Evolutionary conservation across 1,284 basidiomycete genomes (phyloP), one percentile per base, ranked within the genome.

Genomic region (Pterula multifida): DNA sequence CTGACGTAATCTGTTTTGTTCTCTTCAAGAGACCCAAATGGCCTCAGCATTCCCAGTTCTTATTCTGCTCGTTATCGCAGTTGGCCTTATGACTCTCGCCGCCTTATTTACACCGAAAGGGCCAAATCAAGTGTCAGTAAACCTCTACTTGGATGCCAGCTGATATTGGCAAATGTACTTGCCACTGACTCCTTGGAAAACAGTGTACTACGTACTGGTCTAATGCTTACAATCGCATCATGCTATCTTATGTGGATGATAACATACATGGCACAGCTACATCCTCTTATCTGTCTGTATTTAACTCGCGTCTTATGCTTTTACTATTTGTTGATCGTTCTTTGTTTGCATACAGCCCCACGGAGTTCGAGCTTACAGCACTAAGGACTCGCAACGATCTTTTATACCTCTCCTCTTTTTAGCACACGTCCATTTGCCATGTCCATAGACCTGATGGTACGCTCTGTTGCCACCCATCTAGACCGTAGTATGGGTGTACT

Each of bases 231-330:
- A 1, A 65, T 95, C 17, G 70, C 79, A 3, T 85, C 79, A 55
- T 92, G 87, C 67, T 96, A 92, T 69, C 75, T 96, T 57, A 86
- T 96, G 83, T 96, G 92, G 92, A 85, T 85, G 65, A 79, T 94
- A 61, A 92, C 92, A 3, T 96, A 94, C 64, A 73, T 95, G 61
- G 89, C 90, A 1, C 92, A 96, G 64, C 65, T 95, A 48, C 81
- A 96, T 63, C 93, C 92, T 45, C 73, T 96, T 51, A 82, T 94
- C 61, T 68, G 93, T 94, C 54, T 56, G 81, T 64, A 4, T 23
- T 24, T 47, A 4, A 42, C 39, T 42, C 39, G n/a, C 9, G 4
- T 42, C n/a, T n/a, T 22, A 35, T 11, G 32, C n/a, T n/a, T 9
- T 6, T 42, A 42, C 17, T 4, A 22, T n/a, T 17, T 42, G 9